Evolutionary conservation across 306 rosid genomes (phyloP).

Genomic region (Cicer yamashitae): DNA sequence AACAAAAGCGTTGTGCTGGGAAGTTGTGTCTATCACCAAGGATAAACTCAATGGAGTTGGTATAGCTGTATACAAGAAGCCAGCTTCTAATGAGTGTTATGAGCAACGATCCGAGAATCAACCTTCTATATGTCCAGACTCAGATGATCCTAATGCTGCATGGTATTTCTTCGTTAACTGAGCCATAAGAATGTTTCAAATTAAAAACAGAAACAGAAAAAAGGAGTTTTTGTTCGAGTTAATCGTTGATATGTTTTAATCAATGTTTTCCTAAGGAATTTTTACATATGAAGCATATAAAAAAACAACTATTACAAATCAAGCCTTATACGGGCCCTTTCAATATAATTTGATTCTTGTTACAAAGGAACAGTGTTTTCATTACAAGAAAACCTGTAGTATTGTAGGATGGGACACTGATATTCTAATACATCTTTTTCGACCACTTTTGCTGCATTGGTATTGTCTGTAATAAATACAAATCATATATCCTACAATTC

Average conservation of each 20-base stretch:
- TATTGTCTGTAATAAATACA: background rate
- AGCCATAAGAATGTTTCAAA: background rate
- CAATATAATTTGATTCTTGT: no score
- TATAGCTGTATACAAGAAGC: constrained; percentile 80
- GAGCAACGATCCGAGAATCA: constrained; percentile 68
- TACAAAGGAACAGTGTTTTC: no score
- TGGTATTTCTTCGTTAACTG: constrained; percentile 62
- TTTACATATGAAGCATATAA: no score
- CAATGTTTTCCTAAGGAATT: background rate
- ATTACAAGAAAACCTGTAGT: no score
- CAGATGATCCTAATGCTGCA: constrained; percentile 90
- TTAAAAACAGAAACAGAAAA: constrained; percentile 4
- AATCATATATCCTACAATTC: no score
- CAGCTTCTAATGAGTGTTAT: constrained; percentile 86
- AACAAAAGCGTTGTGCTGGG: constrained; percentile 92
- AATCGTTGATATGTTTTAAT: constrained; percentile 13
- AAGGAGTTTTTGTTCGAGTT: constrained; percentile 2
- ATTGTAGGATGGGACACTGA: background rate
- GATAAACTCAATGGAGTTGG: constrained; percentile 86
- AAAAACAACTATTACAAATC: no score
- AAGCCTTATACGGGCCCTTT: no score
- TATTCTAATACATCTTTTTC: constrained; percentile 19
- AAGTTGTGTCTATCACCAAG: constrained; percentile 70
- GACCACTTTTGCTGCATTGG: constrained; percentile 21
- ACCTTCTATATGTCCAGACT: constrained; percentile 75